phyloP scores from a whole-genome alignment of 768 basidiomycete genomes.

The Pleurotus citrinopileatus region DNA sequence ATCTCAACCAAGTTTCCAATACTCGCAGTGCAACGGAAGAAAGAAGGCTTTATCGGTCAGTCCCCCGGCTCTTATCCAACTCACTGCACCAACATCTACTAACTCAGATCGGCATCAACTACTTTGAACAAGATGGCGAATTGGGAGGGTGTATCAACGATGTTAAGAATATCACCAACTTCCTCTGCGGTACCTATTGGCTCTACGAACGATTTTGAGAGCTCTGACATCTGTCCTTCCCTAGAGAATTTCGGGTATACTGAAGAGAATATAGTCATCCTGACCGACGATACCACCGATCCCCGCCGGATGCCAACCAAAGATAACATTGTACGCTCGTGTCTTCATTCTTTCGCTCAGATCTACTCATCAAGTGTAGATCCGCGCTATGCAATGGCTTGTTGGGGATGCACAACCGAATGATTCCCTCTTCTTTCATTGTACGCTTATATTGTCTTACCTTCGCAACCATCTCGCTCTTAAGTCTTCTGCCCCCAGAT shows the following conservation, averaged over 20 bases:
- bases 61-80: conserved; percentile 6
- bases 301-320: conserved; percentile 68
- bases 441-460: conserved; percentile 34
- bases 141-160: conserved; percentile 92
- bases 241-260: conserved; percentile 63
- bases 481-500: conserved; percentile 38
- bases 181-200: conserved; percentile 59
- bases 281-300: conserved; percentile 73
- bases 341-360: not conserved
- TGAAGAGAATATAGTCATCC: conserved; percentile 79
- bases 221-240: too few relatives aligned
- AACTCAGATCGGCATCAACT: conserved; percentile 84
- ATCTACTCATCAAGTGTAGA: conserved; percentile 27
- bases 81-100: conserved; percentile 8
- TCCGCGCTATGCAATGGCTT: conserved; percentile 89
- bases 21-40: conserved; percentile 84
- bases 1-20: conserved; percentile 72
- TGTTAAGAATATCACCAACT: conserved; percentile 72
- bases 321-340: conserved; percentile 68
- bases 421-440: conserved; percentile 91
- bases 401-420: conserved; percentile 76
- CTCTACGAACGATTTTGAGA: too few relatives aligned
- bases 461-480: not conserved
- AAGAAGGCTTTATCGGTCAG: conserved; percentile 87
- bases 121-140: conserved; percentile 60